phyloP scores from a whole-genome alignment of 2,329 filamentous ascomycete species.

The Penicillium occitanis region DNA sequence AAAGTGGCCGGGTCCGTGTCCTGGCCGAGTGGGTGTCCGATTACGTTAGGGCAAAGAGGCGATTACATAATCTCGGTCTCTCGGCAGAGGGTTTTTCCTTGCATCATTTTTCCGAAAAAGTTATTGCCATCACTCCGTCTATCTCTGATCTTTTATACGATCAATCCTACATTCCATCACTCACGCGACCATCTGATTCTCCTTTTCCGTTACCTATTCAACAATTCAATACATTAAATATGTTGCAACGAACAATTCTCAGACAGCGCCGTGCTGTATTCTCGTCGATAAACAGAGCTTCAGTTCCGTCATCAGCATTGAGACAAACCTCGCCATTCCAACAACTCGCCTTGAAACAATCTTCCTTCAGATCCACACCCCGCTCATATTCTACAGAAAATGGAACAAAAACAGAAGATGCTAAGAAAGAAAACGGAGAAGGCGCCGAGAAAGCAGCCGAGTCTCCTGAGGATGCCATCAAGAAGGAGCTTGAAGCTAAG shows the following conservation, averaged over 20 bases:
- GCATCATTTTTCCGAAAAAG: conserved; percentile 18
- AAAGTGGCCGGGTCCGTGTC: too few relatives aligned
- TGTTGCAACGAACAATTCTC: conserved; percentile 46
- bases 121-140: conserved; percentile 3
- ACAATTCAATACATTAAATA: conserved; percentile 25
- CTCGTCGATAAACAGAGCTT: conserved; percentile 36
- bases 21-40: too few relatives aligned
- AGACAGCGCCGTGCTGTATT: conserved; percentile 43
- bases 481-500: conserved; percentile 70
- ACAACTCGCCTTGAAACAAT: conserved; percentile 32
- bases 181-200: conserved; percentile 11
- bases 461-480: conserved; percentile 49
- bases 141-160: neutral
- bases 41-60: neutral
- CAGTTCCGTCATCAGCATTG: conserved; percentile 35
- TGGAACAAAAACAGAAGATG: conserved; percentile 22
- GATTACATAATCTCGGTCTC: conserved; percentile 22
- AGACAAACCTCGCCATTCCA: conserved; percentile 38
- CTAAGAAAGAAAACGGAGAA: conserved; percentile 44
- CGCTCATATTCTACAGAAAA: conserved; percentile 48
- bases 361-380: conserved; percentile 35
- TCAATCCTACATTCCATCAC: neutral
- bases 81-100: conserved; percentile 17
- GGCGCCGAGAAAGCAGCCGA: conserved; percentile 44
- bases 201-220: neutral